Evolutionary conservation across 108 stramenopile species (phyloP).

Genomic region (Cyclostephanos tholiformis): DNA sequence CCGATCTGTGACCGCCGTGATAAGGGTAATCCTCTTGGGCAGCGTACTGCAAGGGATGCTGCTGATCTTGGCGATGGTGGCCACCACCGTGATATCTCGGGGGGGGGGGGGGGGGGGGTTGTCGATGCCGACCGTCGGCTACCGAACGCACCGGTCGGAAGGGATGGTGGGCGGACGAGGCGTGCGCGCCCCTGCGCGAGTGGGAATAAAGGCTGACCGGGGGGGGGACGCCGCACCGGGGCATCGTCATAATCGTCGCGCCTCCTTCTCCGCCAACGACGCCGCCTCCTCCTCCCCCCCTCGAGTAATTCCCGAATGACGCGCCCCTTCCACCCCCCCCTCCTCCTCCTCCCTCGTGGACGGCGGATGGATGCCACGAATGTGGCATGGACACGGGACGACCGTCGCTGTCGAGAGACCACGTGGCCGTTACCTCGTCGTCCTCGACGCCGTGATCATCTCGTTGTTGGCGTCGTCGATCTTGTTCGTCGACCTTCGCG

Average conservation of each 20-base stretch:
- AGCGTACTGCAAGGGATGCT: neutral
- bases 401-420: constrained; percentile 37
- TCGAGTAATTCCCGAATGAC: neutral
- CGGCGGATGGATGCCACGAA: constrained; percentile 45
- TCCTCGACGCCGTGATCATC: neutral
- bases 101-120: neutral
- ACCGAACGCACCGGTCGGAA: neutral
- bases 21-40: constrained; percentile 7
- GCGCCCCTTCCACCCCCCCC: no score
- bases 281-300: neutral
- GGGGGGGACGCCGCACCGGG: neutral
- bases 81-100: neutral
- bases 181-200: constrained; percentile 11
- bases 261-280: no score
- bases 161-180: neutral
- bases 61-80: neutral
- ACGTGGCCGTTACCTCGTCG: constrained; percentile 18
- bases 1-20: neutral
- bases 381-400: constrained; percentile 24
- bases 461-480: no score
- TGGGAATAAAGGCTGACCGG: neutral
- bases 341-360: constrained; percentile 3
- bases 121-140: neutral
- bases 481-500: no score
- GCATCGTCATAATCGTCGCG: neutral